phyloP scores from a whole-genome alignment of 202 grass and related monocot genomes.

The Hordeum pubiflorum region DNA sequence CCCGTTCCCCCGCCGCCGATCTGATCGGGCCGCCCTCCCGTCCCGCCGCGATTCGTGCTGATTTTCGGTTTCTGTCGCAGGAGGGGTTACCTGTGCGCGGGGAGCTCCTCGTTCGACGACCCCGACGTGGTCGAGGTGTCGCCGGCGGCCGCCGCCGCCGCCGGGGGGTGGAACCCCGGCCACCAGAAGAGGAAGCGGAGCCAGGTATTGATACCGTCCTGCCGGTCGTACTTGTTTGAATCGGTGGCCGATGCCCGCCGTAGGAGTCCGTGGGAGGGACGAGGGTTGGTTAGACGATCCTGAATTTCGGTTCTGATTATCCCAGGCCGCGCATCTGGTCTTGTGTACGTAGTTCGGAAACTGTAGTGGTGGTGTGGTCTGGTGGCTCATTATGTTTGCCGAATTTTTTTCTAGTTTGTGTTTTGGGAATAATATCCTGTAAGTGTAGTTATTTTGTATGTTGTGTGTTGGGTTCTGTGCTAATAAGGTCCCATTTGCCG shows the following conservation, averaged over 20 bases:
- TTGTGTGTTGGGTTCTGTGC: background rate
- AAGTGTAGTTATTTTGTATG: background rate
- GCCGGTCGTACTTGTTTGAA: background rate
- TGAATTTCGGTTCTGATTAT: background rate
- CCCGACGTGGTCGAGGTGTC: conserved; percentile 68
- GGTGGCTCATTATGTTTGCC: background rate
- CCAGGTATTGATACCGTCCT: conserved; percentile 27
- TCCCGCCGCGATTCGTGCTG: background rate
- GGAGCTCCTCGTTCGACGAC: conserved; percentile 54
- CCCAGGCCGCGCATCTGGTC: background rate
- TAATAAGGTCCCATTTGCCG: background rate
- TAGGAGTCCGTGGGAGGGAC: background rate
- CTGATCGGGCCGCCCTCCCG: background rate
- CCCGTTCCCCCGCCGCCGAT: conserved; percentile 9
- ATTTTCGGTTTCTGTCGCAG: conserved; percentile 22
- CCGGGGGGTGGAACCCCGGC: conserved; percentile 40
- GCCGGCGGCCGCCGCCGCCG: conserved; percentile 27
- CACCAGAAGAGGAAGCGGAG: conserved; percentile 56
- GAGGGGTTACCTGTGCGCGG: conserved; percentile 44
- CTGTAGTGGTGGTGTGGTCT: background rate
- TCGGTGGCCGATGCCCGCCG: background rate
- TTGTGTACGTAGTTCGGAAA: background rate
- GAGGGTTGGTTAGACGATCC: background rate
- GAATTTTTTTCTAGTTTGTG: background rate
- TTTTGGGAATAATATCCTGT: background rate